These are phyloP conservation scores for Mrakia blollopis DNA, from an alignment of 768 basidiomycete species.

Conservation along the genomic window DNA sequence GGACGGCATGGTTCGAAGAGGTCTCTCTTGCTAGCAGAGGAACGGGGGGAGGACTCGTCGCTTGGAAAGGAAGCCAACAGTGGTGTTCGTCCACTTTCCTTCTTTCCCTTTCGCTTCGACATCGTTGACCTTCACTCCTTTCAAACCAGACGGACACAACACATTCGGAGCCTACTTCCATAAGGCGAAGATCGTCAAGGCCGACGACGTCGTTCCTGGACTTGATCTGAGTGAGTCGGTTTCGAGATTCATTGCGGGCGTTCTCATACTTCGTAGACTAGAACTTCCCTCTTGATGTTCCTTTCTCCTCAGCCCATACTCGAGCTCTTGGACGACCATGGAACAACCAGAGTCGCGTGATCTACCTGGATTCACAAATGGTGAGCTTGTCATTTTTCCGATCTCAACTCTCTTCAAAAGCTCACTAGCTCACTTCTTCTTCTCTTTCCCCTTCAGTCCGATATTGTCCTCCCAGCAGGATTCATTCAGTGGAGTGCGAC, in stretches of 20 bases:
- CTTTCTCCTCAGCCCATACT: constrained; percentile 47
- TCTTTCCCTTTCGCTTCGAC: background rate
- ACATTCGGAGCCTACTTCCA: constrained; percentile 37
- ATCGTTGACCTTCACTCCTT: background rate
- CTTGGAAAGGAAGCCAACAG: constrained; percentile 53
- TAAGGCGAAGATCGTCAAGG: constrained; percentile 48
- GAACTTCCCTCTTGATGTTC: constrained; percentile 56
- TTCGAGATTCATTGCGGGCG: background rate
- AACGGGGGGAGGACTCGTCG: constrained; percentile 61
- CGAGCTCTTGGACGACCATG: constrained; percentile 63
- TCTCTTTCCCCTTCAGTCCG: constrained; percentile 6
- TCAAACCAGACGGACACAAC: background rate
- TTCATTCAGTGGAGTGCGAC: constrained; percentile 23
- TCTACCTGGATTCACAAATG: constrained; percentile 58
- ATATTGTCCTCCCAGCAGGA: constrained; percentile 34
- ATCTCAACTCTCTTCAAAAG: constrained; percentile 32
- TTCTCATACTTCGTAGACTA: background rate
- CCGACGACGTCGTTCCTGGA: constrained; percentile 19
- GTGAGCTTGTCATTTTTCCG: constrained; percentile 40
- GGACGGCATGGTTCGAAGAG: constrained; percentile 53
- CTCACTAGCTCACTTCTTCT: constrained; percentile 38
- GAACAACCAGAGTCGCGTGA: constrained; percentile 57
- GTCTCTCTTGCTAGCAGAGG: constrained; percentile 58
- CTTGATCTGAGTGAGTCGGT: constrained; percentile 50
- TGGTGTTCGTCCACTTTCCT: constrained; percentile 22